A percentile compares a stretch with the other conserved stretches of the same genome.
Evolutionary conservation across 2,329 filamentous ascomycete species (phyloP).

Genomic region (Colletotrichum graminicola): DNA sequence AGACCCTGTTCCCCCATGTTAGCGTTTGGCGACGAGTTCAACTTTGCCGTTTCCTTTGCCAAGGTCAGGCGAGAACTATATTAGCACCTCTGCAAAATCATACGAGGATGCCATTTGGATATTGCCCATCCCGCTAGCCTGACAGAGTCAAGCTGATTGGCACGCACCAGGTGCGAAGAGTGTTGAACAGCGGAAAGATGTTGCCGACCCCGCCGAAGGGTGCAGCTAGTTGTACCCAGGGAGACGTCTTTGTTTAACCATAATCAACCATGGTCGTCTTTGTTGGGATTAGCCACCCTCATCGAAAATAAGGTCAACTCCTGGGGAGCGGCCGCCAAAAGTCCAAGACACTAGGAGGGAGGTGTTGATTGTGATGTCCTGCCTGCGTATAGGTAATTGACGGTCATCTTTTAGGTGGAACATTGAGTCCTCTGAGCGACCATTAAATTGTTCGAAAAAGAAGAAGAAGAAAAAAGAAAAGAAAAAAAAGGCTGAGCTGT

Average conservation of each 20-base stretch:
- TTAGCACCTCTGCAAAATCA: neutral
- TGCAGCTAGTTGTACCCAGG: neutral
- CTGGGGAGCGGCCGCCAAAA: constrained; percentile 7
- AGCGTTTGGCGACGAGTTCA: neutral
- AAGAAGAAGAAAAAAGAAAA: neutral
- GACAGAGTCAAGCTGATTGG: neutral
- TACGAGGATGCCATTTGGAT: neutral
- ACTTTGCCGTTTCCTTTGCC: neutral
- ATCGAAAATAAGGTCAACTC: neutral
- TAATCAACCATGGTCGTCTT: constrained; percentile 3
- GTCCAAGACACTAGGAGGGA: constrained; percentile 1
- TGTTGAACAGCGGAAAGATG: neutral
- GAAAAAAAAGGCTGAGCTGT: constrained; percentile 1
- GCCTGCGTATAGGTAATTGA: neutral
- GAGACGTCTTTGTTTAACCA: neutral
- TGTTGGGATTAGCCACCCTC: constrained; percentile 1
- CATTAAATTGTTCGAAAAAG: neutral
- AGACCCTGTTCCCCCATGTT: too few relatives aligned
- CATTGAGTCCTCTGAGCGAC: too few relatives aligned
- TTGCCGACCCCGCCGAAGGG: constrained; percentile 11
- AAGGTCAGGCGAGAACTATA: neutral
- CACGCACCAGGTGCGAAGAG: neutral
- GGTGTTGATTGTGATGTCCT: neutral
- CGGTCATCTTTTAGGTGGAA: neutral
- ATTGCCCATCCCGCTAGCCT: neutral